Evolutionary conservation across 176 grass and related monocot species (phyloP).

Genomic region (Luzula sylvatica): DNA sequence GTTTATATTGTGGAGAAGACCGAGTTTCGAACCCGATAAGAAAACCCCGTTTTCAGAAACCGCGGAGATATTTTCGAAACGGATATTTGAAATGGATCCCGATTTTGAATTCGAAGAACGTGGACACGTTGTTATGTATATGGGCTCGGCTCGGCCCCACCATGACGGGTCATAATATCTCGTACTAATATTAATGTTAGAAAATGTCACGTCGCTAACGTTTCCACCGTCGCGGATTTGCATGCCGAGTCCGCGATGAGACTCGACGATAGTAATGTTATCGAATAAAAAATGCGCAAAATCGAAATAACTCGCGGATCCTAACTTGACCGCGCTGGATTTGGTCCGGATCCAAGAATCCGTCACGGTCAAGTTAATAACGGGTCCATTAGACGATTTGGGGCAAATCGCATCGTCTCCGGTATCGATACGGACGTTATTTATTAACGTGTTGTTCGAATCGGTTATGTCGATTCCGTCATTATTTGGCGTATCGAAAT

Average conservation of each 20-base stretch:
- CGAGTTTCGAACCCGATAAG: conserved; percentile 46
- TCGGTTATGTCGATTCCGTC: conserved; percentile 78
- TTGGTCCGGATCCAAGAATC: conserved; percentile 89
- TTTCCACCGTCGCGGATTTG: conserved; percentile 96
- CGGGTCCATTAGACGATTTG: conserved; percentile 52
- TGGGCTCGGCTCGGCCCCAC: conserved; percentile 93
- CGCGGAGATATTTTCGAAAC: conserved; percentile 70
- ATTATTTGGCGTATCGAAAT: conserved; percentile 68
- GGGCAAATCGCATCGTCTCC: conserved; percentile 76
- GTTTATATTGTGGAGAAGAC: conserved; percentile 45
- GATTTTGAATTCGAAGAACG: conserved; percentile 40
- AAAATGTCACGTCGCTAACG: conserved; percentile 55
- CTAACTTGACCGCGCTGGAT: conserved; percentile 82
- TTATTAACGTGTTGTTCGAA: conserved; percentile 78
- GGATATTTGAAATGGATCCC: conserved; percentile 66
- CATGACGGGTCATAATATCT: conserved; percentile 89
- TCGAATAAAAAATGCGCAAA: conserved; percentile 47
- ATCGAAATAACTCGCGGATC: conserved; percentile 46
- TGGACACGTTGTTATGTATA: conserved; percentile 84
- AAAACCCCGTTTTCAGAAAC: conserved; percentile 83
- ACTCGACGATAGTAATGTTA: conserved; percentile 68
- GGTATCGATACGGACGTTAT: conserved; percentile 53
- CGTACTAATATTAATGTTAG: conserved; percentile 78
- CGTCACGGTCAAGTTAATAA: conserved; percentile 50
- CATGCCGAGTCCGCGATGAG: conserved; percentile 71